These are phyloP conservation scores for Ascoidea rubescens DNA, from an alignment of 805 yeast genomes.

Conservation along the genomic window DNA sequence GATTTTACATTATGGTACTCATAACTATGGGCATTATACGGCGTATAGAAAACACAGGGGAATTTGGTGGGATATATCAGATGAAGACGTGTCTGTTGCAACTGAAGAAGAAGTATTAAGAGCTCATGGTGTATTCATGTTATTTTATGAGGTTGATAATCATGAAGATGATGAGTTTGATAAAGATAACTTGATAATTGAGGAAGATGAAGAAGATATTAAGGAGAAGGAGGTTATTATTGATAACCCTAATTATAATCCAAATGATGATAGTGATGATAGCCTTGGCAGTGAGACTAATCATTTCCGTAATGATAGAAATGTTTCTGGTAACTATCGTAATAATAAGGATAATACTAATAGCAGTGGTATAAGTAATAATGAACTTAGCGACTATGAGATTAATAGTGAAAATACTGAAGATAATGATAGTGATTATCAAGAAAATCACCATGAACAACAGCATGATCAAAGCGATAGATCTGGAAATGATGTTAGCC, in stretches of 20 bases:
- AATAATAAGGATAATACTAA: neutral
- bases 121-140: conserved; percentile 84
- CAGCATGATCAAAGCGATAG: neutral
- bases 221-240: conserved; percentile 8
- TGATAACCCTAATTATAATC: conserved; percentile 4
- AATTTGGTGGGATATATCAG: conserved; percentile 92
- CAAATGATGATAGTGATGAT: conserved; percentile 7
- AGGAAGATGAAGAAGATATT: conserved; percentile 10
- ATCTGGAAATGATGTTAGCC: neutral
- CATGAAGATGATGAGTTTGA: conserved; percentile 19
- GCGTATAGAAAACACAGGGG: conserved; percentile 74
- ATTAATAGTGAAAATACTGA: neutral
- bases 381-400: neutral
- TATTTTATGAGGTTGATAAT: conserved; percentile 62
- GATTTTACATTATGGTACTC: conserved; percentile 88
- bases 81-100: conserved; percentile 73
- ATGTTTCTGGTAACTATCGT: neutral
- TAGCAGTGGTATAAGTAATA: too few species aligned
- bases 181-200: conserved; percentile 8
- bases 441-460: too few species aligned
- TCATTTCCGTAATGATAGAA: neutral
- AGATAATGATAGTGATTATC: neutral
- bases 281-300: neutral
- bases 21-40: conserved; percentile 94
- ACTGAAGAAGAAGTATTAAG: conserved; percentile 67